Base-by-base conservation (phyloP, 2,329 filamentous ascomycete genomes). In the Bipolaris victoriae region DNA sequence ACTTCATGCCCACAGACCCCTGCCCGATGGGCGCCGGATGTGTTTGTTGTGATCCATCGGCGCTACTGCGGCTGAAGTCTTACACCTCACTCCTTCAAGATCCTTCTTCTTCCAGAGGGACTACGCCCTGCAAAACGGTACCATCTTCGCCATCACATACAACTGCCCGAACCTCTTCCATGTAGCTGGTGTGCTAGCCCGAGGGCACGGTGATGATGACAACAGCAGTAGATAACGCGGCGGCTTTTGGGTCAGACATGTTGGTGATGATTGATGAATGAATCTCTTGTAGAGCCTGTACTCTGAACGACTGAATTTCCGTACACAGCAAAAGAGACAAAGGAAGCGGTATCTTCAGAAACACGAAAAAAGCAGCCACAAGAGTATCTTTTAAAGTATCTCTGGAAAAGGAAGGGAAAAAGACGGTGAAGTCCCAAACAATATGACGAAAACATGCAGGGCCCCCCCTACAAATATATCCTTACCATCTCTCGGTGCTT, bases 191-290 rank as follows among this genome's bases (percentile, higher is more conserved):
- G 5, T n/a, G 7, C 44, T 44, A 63, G n/a, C 58, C 54, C 5
- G 56, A 41, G 3, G 64, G 64, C 11, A 65, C 51, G 0, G 60
- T 62, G 54, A 66, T 61, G 36, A 61, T 66, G 31, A 66, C 60
- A 11, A 66, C 56, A 1, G 60, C 64, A 15, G 56, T 65, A 2
- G 62, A 66, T 11, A 65, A 26, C 5, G 64, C 64, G n/a, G 64
- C 62, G 4, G 62, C 58, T 55, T 65, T 63, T 10, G 60, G 60
- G 35, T 57, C 58, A 18, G 60, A 57, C 56, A 62, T 65, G 15
- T 37, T 55, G n/a, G 1, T 29, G 20, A n/a, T 10, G 20, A 13
- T 10, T 13, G 6, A 22, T 13, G 31, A n/a, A n/a, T 4, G n/a
- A 18, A 35, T 46, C 26, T 16, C 13, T 10, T 39, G 4, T 36